Evolutionary conservation across 768 basidiomycete genomes (phyloP).

Genomic region (Mycena filopes): DNA sequence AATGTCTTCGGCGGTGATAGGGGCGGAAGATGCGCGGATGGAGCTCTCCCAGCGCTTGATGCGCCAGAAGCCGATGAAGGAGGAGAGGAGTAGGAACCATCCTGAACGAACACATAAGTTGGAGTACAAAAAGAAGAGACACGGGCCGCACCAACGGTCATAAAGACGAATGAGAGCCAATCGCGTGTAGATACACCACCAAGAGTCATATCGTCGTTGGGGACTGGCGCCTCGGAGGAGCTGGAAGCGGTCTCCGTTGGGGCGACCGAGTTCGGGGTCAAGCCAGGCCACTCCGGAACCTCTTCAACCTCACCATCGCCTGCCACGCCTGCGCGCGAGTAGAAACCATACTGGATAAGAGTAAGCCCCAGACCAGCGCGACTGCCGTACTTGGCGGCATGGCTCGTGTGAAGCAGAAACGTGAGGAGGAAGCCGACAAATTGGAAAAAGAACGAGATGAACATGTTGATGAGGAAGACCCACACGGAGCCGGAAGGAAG

Average conservation of each 20-base stretch:
- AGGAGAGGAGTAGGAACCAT: slow-evolving; percentile 92
- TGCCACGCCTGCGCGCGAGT: slow-evolving; percentile 56
- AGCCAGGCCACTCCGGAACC: slow-evolving; percentile 27
- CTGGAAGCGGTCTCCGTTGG: neutral
- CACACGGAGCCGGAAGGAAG: slow-evolving; percentile 84
- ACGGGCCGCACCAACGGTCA: slow-evolving; percentile 75
- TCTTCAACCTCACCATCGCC: slow-evolving; percentile 32
- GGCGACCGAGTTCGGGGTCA: slow-evolving; percentile 8
- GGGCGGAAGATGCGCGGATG: slow-evolving; percentile 55
- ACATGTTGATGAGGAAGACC: slow-evolving; percentile 79
- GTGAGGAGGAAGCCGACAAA: slow-evolving; percentile 94
- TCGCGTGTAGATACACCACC: slow-evolving; percentile 68
- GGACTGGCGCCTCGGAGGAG: slow-evolving; percentile 31
- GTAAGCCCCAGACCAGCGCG: slow-evolving; percentile 96
- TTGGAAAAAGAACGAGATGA: slow-evolving; percentile 97
- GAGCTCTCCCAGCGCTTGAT: slow-evolving; percentile 87
- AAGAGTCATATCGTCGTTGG: slow-evolving; percentile 38
- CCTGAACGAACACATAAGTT: slow-evolving; percentile 52
- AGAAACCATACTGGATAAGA: slow-evolving; percentile 92
- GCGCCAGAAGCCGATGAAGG: slow-evolving; percentile 83
- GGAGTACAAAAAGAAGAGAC: neutral
- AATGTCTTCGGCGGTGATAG: slow-evolving; percentile 56
- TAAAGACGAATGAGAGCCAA: slow-evolving; percentile 92
- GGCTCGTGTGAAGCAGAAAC: slow-evolving; percentile 90
- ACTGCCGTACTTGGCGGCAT: slow-evolving; percentile 93